Evolutionary conservation across 129 eudicot genomes (phyloP).

Genomic region (Apium graveolens): DNA sequence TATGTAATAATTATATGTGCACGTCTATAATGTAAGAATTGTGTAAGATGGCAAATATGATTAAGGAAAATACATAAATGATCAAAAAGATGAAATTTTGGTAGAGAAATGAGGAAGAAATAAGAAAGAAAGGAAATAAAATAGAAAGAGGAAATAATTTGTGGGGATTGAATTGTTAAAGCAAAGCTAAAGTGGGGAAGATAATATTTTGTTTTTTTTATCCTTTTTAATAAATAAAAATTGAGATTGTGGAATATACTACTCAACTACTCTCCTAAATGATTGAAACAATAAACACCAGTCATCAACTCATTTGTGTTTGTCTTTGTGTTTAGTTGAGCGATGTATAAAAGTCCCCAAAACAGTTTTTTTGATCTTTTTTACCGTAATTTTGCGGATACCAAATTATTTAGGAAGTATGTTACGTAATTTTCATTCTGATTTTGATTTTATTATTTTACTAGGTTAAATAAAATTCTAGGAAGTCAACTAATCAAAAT

Average conservation of each 20-base stretch:
- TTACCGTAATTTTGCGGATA: too few relatives aligned
- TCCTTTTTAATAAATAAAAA: background rate
- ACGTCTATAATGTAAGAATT: background rate
- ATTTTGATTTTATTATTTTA: too few relatives aligned
- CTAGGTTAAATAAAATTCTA: too few relatives aligned
- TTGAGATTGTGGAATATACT: background rate
- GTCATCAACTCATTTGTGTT: background rate
- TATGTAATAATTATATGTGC: background rate
- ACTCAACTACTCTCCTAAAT: background rate
- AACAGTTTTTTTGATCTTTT: too few relatives aligned
- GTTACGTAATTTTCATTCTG: too few relatives aligned
- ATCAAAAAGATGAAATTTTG: background rate
- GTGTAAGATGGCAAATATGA: background rate
- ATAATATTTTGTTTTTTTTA: background rate
- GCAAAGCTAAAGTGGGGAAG: constrained; percentile 2
- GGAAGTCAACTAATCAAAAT: too few relatives aligned
- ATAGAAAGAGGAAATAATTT: background rate
- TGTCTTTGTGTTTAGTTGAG: background rate
- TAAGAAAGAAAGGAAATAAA: background rate
- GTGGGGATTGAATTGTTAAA: background rate
- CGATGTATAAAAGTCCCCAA: too few relatives aligned
- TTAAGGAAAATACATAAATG: background rate
- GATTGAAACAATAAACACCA: background rate
- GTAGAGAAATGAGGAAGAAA: background rate
- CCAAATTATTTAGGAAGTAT: too few relatives aligned